Percentiles rank a stretch among this genome's conserved stretches.
Conservation (phyloP, 2,329 filamentous ascomycete genomes). For the Fusarium camptoceras region DNA sequence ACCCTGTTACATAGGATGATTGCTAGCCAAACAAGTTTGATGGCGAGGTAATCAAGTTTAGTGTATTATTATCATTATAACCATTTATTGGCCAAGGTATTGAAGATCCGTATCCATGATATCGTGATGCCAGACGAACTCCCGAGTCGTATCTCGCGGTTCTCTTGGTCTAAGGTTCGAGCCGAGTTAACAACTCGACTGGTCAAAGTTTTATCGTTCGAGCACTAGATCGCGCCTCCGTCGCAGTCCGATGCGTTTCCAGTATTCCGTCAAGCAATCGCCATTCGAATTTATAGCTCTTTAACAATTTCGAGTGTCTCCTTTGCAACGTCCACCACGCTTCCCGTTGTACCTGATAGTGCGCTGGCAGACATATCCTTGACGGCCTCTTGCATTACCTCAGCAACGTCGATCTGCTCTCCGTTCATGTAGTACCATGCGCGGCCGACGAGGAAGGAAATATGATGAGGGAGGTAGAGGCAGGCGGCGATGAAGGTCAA, state of each 20-base stretch:
- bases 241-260: not conserved
- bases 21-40: not conserved
- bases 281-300: constrained; percentile 49
- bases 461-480: constrained; percentile 93
- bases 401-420: constrained; percentile 69
- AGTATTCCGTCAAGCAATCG: not conserved
- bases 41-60: not conserved
- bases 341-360: constrained; percentile 45
- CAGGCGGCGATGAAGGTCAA: constrained; percentile 88
- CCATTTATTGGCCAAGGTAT: constrained; percentile 29
- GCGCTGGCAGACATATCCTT: constrained; percentile 50
- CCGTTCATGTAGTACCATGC: constrained; percentile 96
- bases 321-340: constrained; percentile 42
- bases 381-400: constrained; percentile 50
- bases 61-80: constrained; percentile 42
- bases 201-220: not conserved
- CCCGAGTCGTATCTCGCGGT: not conserved
- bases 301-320: constrained; percentile 47
- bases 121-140: constrained; percentile 30
- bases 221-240: not conserved
- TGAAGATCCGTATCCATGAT: constrained; percentile 38
- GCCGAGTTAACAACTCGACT: not conserved
- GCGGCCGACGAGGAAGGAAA: constrained; percentile 83
- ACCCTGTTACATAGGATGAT: not conserved
- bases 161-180: not conserved